These are phyloP conservation scores for Cladophialophora psammophila DNA, from an alignment of 2,329 filamentous ascomycete species.

Conservation along the genomic window DNA sequence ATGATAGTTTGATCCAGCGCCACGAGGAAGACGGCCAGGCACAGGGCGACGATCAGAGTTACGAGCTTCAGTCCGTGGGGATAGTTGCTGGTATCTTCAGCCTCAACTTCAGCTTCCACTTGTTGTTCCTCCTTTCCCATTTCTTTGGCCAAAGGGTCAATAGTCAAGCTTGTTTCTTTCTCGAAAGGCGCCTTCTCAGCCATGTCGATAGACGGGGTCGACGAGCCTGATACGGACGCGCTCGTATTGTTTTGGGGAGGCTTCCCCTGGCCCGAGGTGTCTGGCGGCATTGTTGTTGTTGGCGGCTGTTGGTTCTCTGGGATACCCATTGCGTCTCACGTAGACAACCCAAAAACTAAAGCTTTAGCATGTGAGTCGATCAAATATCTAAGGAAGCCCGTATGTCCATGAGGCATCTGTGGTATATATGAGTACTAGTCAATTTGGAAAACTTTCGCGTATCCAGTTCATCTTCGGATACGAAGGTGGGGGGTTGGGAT, in stretches of 20 bases:
- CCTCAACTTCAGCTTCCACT: neutral
- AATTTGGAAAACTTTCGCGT: neutral
- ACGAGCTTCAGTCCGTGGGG: constrained; percentile 43
- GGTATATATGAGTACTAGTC: neutral
- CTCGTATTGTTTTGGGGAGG: neutral
- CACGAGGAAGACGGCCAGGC: constrained; percentile 50
- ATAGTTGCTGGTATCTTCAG: constrained; percentile 37
- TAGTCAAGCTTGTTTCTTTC: neutral
- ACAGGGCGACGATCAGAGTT: constrained; percentile 44
- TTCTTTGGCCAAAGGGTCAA: constrained; percentile 1
- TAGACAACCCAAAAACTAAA: neutral
- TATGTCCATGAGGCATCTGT: neutral
- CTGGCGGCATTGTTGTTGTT: neutral
- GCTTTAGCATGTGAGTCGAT: neutral
- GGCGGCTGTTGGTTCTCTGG: constrained; percentile 6
- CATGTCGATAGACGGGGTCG: constrained; percentile 9
- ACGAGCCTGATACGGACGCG: constrained; percentile 15
- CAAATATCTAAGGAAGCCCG: neutral
- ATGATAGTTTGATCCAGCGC: constrained; percentile 50
- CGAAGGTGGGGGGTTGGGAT: neutral
- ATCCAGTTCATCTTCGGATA: neutral
- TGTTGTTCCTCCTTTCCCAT: constrained; percentile 12
- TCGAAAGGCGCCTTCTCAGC: constrained; percentile 7
- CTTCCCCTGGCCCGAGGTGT: neutral
- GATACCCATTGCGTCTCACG: neutral